Evolutionary conservation across 2,329 filamentous ascomycete genomes (phyloP).

Genomic region (Sporothrix brunneoviolacea): DNA sequence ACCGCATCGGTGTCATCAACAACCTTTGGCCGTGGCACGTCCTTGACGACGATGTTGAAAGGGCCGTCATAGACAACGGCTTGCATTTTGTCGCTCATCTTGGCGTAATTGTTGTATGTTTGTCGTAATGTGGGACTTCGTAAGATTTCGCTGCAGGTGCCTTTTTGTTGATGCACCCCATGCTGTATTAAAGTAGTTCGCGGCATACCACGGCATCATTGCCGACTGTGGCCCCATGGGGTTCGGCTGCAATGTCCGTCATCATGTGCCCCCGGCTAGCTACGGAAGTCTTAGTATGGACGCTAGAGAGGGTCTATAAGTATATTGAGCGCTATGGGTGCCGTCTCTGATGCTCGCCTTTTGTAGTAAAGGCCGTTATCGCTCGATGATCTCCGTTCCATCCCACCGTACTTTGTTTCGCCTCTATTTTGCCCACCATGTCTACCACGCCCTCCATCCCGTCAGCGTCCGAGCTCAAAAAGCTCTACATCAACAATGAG

Average conservation of each 20-base stretch:
- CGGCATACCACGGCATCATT: not conserved
- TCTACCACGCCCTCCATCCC: not conserved
- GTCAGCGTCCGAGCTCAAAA: slow-evolving; percentile 2
- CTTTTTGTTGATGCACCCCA: not conserved
- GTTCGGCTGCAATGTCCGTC: not conserved
- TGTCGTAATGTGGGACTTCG: not conserved
- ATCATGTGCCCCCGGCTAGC: not conserved
- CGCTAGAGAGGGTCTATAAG: not conserved
- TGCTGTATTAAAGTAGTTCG: not conserved
- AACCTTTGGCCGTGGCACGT: not conserved
- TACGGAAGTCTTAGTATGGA: not conserved
- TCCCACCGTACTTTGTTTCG: not conserved
- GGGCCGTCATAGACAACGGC: slow-evolving; percentile 10
- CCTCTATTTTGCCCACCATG: not conserved
- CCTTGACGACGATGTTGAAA: slow-evolving; percentile 9
- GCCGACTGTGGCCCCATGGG: not conserved
- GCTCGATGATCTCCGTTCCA: not conserved
- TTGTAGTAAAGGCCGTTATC: not conserved
- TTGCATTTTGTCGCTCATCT: slow-evolving; percentile 3
- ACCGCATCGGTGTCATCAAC: slow-evolving; percentile 4
- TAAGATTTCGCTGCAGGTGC: not conserved
- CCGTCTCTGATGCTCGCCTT: not conserved
- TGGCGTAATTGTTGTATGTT: not conserved
- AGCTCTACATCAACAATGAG: slow-evolving; percentile 15
- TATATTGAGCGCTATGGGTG: no score